Percentiles rank a stretch among this genome's conserved stretches.
These are phyloP conservation scores for Exobasidium rhododendri DNA, from an alignment of 1,284 basidiomycete species.

Conservation along the genomic window DNA sequence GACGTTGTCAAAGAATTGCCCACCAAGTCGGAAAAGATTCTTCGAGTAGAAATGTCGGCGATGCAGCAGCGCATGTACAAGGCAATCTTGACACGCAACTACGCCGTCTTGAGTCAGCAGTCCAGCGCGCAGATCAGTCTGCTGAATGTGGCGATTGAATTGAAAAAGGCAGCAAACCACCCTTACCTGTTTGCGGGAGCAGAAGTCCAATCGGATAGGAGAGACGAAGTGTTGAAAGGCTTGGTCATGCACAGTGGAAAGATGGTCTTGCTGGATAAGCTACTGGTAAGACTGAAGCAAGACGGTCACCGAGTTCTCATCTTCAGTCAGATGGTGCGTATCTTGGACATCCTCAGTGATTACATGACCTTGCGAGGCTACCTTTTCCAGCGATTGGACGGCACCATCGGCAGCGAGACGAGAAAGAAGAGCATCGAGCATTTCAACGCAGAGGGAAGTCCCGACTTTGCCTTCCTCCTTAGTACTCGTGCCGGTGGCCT, in stretches of 20 bases:
- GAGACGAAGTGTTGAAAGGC: constrained; percentile 66
- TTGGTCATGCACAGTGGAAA: constrained; percentile 59
- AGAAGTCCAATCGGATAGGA: constrained; percentile 71
- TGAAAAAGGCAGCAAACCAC: constrained; percentile 67
- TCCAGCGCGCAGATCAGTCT: constrained; percentile 77
- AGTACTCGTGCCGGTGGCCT: constrained; percentile 53
- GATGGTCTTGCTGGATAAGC: constrained; percentile 59
- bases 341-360: constrained; percentile 97
- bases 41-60: constrained; percentile 95
- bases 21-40: constrained; percentile 95
- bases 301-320: constrained; percentile 59
- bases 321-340: constrained; percentile 94
- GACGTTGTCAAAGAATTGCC: constrained; percentile 97
- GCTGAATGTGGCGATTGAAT: constrained; percentile 55
- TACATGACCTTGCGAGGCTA: constrained; percentile 89
- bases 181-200: constrained; percentile 97
- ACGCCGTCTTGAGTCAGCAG: constrained; percentile 79
- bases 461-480: constrained; percentile 60
- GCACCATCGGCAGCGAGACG: constrained; percentile 69
- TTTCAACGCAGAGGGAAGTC: constrained; percentile 71
- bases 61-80: constrained; percentile 99
- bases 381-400: constrained; percentile 75
- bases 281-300: constrained; percentile 57
- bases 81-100: constrained; percentile 96
- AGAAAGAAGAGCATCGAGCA: constrained; percentile 80